Evolutionary conservation across 2,329 filamentous ascomycete species (phyloP).

Genomic region (Stachybotrys chartarum): DNA sequence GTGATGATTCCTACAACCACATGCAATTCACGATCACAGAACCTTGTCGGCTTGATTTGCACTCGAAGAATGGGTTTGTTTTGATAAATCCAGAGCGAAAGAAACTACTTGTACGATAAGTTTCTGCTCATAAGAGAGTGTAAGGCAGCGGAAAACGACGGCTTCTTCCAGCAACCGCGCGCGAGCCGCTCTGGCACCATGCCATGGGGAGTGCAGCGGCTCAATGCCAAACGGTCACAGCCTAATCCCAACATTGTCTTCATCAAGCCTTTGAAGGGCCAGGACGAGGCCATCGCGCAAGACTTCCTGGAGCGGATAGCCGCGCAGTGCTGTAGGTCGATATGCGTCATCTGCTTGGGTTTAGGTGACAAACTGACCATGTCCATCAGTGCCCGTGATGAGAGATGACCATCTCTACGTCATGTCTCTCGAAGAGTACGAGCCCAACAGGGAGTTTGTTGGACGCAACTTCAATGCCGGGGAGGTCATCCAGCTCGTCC

Average conservation of each 20-base stretch:
- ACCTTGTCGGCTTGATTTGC: no score
- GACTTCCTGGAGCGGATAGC: conserved; percentile 71
- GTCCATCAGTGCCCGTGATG: conserved; percentile 58
- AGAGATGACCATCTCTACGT: conserved; percentile 56
- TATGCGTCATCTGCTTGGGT: neutral
- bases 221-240: conserved; percentile 68
- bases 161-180: neutral
- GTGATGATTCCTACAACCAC: no score
- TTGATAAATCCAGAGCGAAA: no score
- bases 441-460: conserved; percentile 74
- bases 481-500: conserved; percentile 78
- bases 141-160: neutral
- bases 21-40: no score
- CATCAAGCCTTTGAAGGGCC: conserved; percentile 69
- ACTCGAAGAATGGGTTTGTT: no score
- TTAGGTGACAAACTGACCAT: neutral
- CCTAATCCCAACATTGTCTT: conserved; percentile 77
- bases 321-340: conserved; percentile 61
- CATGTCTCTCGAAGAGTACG: conserved; percentile 72
- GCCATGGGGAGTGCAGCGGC: conserved; percentile 70
- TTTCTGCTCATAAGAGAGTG: no score
- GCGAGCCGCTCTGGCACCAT: conserved; percentile 32
- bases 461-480: conserved; percentile 88
- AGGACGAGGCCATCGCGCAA: conserved; percentile 54
- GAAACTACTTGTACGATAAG: no score